Evolutionary conservation across 345 rosid species (phyloP).

Genomic region (Lumnitzera littorea): DNA sequence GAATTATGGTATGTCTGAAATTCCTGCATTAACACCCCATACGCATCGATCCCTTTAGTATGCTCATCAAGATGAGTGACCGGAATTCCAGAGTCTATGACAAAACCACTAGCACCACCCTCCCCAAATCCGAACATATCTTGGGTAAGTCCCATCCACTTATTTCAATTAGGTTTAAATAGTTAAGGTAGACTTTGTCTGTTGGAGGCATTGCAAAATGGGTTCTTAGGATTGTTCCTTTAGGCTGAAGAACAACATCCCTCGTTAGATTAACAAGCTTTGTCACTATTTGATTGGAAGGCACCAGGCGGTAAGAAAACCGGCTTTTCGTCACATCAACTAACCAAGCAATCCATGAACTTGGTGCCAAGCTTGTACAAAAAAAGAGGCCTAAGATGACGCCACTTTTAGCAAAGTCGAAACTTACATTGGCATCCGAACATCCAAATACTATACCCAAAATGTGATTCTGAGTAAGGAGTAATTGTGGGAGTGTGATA

Average conservation of each 20-base stretch:
- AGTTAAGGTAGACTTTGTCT: neutral
- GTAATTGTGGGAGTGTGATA: neutral
- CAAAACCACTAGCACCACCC: neutral
- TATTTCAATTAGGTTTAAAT: slow-evolving; percentile 1
- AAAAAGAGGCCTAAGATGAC: slow-evolving; percentile 14
- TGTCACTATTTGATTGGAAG: neutral
- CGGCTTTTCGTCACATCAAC: neutral
- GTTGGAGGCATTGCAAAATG: neutral
- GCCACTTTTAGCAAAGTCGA: neutral
- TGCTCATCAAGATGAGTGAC: neutral
- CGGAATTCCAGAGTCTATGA: neutral
- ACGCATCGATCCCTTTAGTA: neutral
- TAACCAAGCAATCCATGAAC: slow-evolving; percentile 8
- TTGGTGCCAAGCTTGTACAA: neutral
- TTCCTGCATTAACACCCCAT: neutral
- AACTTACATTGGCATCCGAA: slow-evolving; percentile 4
- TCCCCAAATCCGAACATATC: neutral
- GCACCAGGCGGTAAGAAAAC: slow-evolving; percentile 13
- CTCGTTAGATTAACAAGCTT: slow-evolving; percentile 1
- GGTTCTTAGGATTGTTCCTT: neutral
- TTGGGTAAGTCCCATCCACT: slow-evolving; percentile 1
- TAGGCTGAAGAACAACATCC: neutral
- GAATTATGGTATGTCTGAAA: neutral
- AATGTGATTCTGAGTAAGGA: neutral
- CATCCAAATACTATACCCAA: slow-evolving; percentile 15